Evolutionary conservation across 2,329 filamentous ascomycete species (phyloP), one percentile per base, ranked within the genome.

Genomic region (Onygenales sp.): DNA sequence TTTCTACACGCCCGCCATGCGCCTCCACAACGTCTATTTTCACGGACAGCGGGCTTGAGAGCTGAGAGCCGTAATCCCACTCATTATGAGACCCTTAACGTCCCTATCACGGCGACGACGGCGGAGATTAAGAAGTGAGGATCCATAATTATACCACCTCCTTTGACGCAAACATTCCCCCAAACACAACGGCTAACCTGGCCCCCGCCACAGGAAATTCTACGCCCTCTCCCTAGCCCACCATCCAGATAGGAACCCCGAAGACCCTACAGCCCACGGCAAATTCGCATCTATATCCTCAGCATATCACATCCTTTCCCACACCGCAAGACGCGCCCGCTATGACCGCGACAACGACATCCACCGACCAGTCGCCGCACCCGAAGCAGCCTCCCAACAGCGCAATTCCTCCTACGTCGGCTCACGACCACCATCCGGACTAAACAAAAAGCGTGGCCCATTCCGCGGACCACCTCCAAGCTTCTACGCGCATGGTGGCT

Each of bases 241-340:
- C 78, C 93, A 98, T 71, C 93, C 93, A 1, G 93, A 98, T 77
- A 83, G 84, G 67, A 94, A 97, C 76, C 88, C 79, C 56, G 66
- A 80, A 61, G 86, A 95, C 70, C 86, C 87, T 4, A 67, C 73
- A 54, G 87, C 91, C 57, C 77, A 84, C 3, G 74, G 81, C 54
- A 87, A 85, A 66, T 98, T 95, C 77, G 83, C 90, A 69, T 79
- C 82, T 61, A 86, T 96, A 67, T 86, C 83, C 66, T 86, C 93
- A 67, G 90, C 91, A 61, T 96, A 95, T 76, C 77, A 82, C 54
- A 70, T 87, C 44, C 86, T 96, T 54, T 82, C 84, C 54, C 81
- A 85, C 59, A 76, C 85, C 14, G 77, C 83, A 17, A 90, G 89
- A 65, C 88, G 91, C 63, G 78, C 83, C 57, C 74, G 77, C 62